A percentile compares a stretch with the other conserved stretches of the same genome.
phyloP scores from a whole-genome alignment of 2,329 filamentous ascomycete genomes.

The Hymenoscyphus albidus region DNA sequence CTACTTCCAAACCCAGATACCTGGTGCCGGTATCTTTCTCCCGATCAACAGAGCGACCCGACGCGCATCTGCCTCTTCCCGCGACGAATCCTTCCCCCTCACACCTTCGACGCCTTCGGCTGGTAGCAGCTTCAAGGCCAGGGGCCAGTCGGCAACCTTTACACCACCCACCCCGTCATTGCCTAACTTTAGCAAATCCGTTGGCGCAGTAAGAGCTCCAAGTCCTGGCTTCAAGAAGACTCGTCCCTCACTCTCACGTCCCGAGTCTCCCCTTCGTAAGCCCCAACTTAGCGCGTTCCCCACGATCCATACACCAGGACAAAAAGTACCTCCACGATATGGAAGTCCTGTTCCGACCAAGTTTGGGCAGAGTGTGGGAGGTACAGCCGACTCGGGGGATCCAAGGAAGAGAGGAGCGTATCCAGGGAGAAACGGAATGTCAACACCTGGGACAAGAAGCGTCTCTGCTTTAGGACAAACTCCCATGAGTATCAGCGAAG shows the following conservation, averaged over 20 bases:
- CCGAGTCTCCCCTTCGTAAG: constrained; percentile 79
- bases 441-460: constrained; percentile 54
- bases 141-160: constrained; percentile 47
- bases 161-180: constrained; percentile 63
- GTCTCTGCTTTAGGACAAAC: constrained; percentile 53
- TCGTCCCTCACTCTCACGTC: constrained; percentile 76
- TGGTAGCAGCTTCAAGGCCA: constrained; percentile 47
- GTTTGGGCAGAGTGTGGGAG: constrained; percentile 61
- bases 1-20: constrained; percentile 77
- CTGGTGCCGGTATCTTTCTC: constrained; percentile 89
- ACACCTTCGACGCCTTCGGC: constrained; percentile 64
- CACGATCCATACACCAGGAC: constrained; percentile 52
- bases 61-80: constrained; percentile 54
- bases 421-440: constrained; percentile 45
- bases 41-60: constrained; percentile 76
- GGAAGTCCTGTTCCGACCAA: constrained; percentile 59
- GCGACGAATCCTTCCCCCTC: constrained; percentile 53
- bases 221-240: constrained; percentile 70
- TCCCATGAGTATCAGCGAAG: constrained; percentile 49
- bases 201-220: constrained; percentile 65
- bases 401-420: constrained; percentile 51
- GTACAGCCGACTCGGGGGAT: constrained; percentile 51
- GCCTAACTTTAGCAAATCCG: constrained; percentile 82
- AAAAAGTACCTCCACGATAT: constrained; percentile 53
- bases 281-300: constrained; percentile 55